Conservation (phyloP, 73 alveolate genomes). For the Stentor roeselii region DNA sequence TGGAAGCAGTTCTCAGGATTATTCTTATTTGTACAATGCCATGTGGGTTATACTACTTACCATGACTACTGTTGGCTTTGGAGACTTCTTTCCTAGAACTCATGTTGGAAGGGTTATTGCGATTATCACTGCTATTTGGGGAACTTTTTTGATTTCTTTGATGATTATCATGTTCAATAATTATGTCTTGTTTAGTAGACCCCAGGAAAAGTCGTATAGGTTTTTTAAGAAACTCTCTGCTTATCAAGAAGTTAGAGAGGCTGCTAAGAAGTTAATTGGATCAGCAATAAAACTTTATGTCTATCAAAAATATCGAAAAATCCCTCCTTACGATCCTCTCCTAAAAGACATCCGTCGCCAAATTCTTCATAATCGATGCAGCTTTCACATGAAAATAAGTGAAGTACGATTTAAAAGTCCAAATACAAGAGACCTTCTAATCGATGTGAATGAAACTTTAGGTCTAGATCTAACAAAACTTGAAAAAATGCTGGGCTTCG, state of each 20-base stretch:
- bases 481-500: not conserved
- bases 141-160: slow-evolving; percentile 63
- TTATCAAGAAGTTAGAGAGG: not conserved
- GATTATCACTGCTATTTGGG: slow-evolving; percentile 32
- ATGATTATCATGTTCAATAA: slow-evolving; percentile 69
- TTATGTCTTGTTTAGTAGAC: slow-evolving; percentile 48
- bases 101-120: slow-evolving; percentile 37
- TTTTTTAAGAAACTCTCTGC: not conserved
- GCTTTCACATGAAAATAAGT: too few species aligned
- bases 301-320: not conserved
- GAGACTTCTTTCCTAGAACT: slow-evolving; percentile 35
- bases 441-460: not conserved
- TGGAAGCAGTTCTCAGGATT: slow-evolving; percentile 34
- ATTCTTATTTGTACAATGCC: slow-evolving; percentile 35
- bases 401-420: not conserved
- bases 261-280: not conserved
- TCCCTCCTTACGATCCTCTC: not conserved
- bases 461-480: not conserved
- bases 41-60: slow-evolving; percentile 35
- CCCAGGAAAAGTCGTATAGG: slow-evolving; percentile 59
- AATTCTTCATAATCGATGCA: not conserved
- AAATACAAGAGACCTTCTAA: not conserved
- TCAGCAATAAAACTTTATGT: not conserved
- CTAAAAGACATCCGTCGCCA: not conserved
- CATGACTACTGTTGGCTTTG: slow-evolving; percentile 39